phyloP scores from a whole-genome alignment of 345 rosid species.

The Nasturtium officinale region DNA sequence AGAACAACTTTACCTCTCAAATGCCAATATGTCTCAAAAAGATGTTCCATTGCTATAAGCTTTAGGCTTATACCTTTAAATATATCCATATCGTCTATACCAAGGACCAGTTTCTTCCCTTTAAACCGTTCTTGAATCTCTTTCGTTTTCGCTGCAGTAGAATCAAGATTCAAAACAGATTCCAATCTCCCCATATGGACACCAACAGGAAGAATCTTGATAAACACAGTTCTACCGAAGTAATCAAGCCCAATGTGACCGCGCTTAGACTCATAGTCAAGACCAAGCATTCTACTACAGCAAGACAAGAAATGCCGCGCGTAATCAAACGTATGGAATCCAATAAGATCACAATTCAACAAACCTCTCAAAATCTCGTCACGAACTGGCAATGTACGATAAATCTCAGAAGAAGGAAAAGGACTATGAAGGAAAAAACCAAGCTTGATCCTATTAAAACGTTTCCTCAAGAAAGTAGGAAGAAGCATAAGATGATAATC shows the following conservation, averaged over 20 bases:
- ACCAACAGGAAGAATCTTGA: conserved; percentile 49
- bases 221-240: conserved; percentile 47
- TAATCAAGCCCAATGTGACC: conserved; percentile 51
- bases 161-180: conserved; percentile 41
- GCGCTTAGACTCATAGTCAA: conserved; percentile 47
- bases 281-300: conserved; percentile 51
- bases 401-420: conserved; percentile 80
- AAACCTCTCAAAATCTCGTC: conserved; percentile 70
- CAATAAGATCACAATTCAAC: conserved; percentile 71
- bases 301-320: conserved; percentile 51
- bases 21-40: conserved; percentile 37
- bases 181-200: conserved; percentile 49
- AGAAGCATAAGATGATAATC: conserved; percentile 85
- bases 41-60: conserved; percentile 50
- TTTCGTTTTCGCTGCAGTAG: conserved; percentile 34
- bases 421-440: conserved; percentile 85
- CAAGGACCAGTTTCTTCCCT: conserved; percentile 48
- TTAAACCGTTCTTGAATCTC: conserved; percentile 44
- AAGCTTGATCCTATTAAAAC: conserved; percentile 65
- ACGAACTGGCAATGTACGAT: conserved; percentile 71
- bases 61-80: conserved; percentile 53
- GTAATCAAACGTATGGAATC: conserved; percentile 79
- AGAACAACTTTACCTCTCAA: conserved; percentile 43
- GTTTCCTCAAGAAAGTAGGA: conserved; percentile 78
- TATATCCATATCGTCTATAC: conserved; percentile 53